Evolutionary conservation across 257 asterid genomes (phyloP).

Genomic region (Jasminum sambac): DNA sequence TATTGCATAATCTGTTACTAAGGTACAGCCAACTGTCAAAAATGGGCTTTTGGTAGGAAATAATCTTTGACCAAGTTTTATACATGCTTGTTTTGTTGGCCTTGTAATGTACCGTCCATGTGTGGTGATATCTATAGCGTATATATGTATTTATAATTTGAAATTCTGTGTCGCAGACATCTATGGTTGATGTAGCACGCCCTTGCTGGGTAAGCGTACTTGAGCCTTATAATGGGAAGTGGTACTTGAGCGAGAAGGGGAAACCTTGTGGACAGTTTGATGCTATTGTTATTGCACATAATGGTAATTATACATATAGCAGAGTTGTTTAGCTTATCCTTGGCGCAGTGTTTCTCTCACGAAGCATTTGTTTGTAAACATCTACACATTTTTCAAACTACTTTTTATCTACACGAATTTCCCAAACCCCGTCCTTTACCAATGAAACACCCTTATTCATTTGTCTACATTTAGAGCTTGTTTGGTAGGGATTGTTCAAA

Average conservation of each 20-base stretch:
- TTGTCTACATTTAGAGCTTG: slow-evolving; percentile 4
- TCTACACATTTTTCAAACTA: too few relatives aligned
- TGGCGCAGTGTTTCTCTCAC: too few relatives aligned
- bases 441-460: too few relatives aligned
- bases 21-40: background rate
- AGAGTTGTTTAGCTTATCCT: slow-evolving; percentile 25
- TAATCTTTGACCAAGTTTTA: slow-evolving; percentile 13
- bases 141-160: too few relatives aligned
- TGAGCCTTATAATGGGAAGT: slow-evolving; percentile 80
- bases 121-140: slow-evolving; percentile 21
- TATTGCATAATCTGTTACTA: background rate
- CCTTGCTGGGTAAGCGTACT: slow-evolving; percentile 91
- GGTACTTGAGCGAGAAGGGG: slow-evolving; percentile 91
- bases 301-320: slow-evolving; percentile 50
- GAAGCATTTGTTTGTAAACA: too few relatives aligned
- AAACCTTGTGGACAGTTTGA: slow-evolving; percentile 84
- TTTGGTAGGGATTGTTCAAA: too few relatives aligned
- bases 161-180: slow-evolving; percentile 49
- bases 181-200: slow-evolving; percentile 67
- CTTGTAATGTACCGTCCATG: slow-evolving; percentile 17
- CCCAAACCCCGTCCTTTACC: too few relatives aligned
- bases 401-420: too few relatives aligned
- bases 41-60: background rate
- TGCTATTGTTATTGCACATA: slow-evolving; percentile 90
- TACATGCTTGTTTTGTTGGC: slow-evolving; percentile 16